Conservation (phyloP, 345 rosid genomes). For the Chamaenerion angustifolium region DNA sequence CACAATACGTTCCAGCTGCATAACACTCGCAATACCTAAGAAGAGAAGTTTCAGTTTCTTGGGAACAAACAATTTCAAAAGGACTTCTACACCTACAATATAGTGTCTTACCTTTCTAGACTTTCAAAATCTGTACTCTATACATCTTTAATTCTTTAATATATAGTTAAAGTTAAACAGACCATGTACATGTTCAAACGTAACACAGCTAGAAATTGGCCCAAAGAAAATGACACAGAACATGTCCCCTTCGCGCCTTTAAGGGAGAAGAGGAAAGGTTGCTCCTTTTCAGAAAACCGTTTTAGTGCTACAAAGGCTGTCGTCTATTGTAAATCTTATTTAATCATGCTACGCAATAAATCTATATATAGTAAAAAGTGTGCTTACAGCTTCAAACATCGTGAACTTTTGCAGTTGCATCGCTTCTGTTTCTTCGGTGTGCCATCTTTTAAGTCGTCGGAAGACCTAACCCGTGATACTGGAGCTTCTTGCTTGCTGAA, state of each 20-base stretch:
- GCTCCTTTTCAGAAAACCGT: background rate
- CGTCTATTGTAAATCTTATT: background rate
- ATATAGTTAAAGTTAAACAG: no score
- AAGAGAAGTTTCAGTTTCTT: constrained; percentile 1
- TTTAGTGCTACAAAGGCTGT: background rate
- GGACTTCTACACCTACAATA: background rate
- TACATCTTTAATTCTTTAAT: no score
- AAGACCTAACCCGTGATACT: constrained; percentile 13
- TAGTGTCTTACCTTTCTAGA: background rate
- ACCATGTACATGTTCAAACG: no score
- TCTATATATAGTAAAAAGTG: background rate
- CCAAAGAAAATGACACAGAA: no score
- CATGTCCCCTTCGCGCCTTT: no score
- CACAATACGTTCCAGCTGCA: constrained; percentile 56
- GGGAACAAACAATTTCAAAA: background rate
- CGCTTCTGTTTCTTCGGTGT: constrained; percentile 55
- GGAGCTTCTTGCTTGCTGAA: constrained; percentile 41
- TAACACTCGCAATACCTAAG: constrained; percentile 88
- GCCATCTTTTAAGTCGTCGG: constrained; percentile 32
- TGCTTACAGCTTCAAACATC: constrained; percentile 74
- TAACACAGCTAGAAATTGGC: no score
- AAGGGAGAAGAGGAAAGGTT: no score
- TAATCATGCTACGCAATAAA: background rate
- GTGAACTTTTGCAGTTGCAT: constrained; percentile 65
- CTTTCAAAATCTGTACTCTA: background rate